A percentile compares a stretch with the other conserved stretches of the same genome.
These are phyloP conservation scores for Cercospora beticola DNA, from an alignment of 2,329 filamentous ascomycete species.

Conservation along the genomic window DNA sequence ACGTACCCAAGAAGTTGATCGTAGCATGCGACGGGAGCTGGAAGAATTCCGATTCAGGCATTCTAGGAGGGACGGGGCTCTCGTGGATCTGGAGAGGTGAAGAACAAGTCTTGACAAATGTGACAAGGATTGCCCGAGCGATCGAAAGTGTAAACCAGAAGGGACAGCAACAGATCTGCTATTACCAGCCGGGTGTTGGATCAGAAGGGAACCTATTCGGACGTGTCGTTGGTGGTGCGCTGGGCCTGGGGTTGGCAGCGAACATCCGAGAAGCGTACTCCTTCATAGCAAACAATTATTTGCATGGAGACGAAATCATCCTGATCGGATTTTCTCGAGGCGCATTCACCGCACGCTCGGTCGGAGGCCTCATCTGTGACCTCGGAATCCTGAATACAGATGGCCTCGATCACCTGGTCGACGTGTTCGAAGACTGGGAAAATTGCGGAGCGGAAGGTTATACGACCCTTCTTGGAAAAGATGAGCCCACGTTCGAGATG, in stretches of 20 bases:
- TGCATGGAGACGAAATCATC: slow-evolving; percentile 39
- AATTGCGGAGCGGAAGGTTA: slow-evolving; percentile 32
- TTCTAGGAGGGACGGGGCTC: slow-evolving; percentile 22
- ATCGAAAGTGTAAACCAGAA: slow-evolving; percentile 34
- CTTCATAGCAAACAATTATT: slow-evolving; percentile 62
- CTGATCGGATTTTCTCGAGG: slow-evolving; percentile 49
- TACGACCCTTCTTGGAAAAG: slow-evolving; percentile 22
- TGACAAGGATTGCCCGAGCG: slow-evolving; percentile 38
- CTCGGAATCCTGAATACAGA: slow-evolving; percentile 43
- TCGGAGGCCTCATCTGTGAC: slow-evolving; percentile 47
- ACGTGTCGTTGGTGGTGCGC: slow-evolving; percentile 35
- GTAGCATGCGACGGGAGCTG: slow-evolving; percentile 33
- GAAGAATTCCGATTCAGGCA: slow-evolving; percentile 31
- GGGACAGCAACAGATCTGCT: slow-evolving; percentile 39
- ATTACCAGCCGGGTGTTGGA: slow-evolving; percentile 40
- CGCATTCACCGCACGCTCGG: slow-evolving; percentile 45
- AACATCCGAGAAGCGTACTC: slow-evolving; percentile 63
- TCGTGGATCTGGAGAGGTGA: slow-evolving; percentile 19
- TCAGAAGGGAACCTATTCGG: slow-evolving; percentile 35
- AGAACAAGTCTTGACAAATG: slow-evolving; percentile 36
- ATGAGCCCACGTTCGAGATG: slow-evolving; percentile 17
- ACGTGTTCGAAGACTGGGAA: slow-evolving; percentile 37
- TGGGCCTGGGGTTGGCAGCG: slow-evolving; percentile 37
- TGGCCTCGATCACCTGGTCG: slow-evolving; percentile 34
- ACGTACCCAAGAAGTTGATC: slow-evolving; percentile 27